Evolutionary conservation across 371 early-diverging fungal genomes (phyloP).

Genomic region (Coemansia sp.): DNA sequence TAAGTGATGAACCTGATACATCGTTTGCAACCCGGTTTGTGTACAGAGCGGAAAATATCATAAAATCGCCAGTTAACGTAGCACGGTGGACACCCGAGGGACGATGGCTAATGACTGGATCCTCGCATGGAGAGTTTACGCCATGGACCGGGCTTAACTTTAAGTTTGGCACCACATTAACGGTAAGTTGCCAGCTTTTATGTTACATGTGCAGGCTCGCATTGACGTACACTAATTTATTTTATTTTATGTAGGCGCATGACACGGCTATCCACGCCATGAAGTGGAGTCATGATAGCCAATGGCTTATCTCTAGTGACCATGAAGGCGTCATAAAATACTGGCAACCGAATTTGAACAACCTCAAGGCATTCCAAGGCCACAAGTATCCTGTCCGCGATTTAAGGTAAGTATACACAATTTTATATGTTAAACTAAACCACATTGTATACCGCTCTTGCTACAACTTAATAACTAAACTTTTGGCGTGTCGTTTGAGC

Average conservation of each 20-base stretch:
- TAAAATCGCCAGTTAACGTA: slow-evolving; percentile 93
- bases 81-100: slow-evolving; percentile 99
- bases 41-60: slow-evolving; percentile 97
- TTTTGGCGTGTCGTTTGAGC: background rate
- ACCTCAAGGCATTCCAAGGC: slow-evolving; percentile 89
- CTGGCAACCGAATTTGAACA: slow-evolving; percentile 99
- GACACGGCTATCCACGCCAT: slow-evolving; percentile 94
- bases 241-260: slow-evolving; percentile 64
- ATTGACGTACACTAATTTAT: background rate
- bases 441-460: no score
- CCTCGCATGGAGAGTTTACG: slow-evolving; percentile 98
- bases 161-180: slow-evolving; percentile 99
- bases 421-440: no score
- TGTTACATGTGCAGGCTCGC: background rate
- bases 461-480: background rate
- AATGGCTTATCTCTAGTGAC: slow-evolving; percentile 97
- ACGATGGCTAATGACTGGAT: slow-evolving; percentile 95
- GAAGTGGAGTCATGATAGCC: slow-evolving; percentile 97
- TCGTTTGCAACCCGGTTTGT: slow-evolving; percentile 91
- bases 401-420: slow-evolving; percentile 50
- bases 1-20: slow-evolving; percentile 73
- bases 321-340: slow-evolving; percentile 97
- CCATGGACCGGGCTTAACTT: slow-evolving; percentile 99
- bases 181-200: slow-evolving; percentile 52
- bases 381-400: slow-evolving; percentile 96